Evolutionary conservation across 371 early-diverging fungal genomes (phyloP).

Genomic region (Batrachochytrium dendrobatidis): DNA sequence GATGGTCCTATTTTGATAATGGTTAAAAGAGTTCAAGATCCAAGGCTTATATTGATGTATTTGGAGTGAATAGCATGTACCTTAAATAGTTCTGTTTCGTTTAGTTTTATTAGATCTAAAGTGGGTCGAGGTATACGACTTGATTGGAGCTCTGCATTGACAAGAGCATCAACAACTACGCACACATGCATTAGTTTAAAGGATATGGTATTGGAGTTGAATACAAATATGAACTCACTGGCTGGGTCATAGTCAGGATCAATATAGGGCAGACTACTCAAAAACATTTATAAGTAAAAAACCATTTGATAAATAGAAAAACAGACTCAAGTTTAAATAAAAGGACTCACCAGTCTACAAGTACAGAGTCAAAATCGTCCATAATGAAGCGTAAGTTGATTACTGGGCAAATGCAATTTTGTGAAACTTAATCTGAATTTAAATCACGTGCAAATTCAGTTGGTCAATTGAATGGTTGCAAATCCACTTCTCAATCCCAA

Average conservation of each 20-base stretch:
- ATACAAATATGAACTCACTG: not conserved
- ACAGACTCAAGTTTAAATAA: not conserved
- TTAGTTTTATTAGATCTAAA: not conserved
- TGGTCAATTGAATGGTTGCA: too few species aligned
- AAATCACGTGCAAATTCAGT: too few species aligned
- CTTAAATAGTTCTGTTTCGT: not conserved
- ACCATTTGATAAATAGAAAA: not conserved
- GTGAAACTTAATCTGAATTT: too few species aligned
- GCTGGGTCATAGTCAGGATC: constrained; percentile 1
- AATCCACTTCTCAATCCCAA: too few species aligned
- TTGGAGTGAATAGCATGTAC: not conserved
- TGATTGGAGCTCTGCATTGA: not conserved
- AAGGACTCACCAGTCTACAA: not conserved
- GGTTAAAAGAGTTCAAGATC: not conserved
- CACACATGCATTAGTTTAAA: not conserved
- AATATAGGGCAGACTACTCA: constrained; percentile 5
- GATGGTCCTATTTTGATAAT: constrained; percentile 3
- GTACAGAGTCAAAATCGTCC: too few species aligned
- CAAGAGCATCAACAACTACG: not conserved
- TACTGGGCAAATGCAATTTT: too few species aligned
- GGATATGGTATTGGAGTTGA: not conserved
- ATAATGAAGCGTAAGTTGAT: too few species aligned
- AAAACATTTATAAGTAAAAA: too few species aligned
- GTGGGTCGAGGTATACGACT: not conserved
- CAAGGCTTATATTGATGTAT: not conserved